These are phyloP conservation scores for Serendipita sp. DNA, from an alignment of 768 basidiomycete species.

Conservation along the genomic window DNA sequence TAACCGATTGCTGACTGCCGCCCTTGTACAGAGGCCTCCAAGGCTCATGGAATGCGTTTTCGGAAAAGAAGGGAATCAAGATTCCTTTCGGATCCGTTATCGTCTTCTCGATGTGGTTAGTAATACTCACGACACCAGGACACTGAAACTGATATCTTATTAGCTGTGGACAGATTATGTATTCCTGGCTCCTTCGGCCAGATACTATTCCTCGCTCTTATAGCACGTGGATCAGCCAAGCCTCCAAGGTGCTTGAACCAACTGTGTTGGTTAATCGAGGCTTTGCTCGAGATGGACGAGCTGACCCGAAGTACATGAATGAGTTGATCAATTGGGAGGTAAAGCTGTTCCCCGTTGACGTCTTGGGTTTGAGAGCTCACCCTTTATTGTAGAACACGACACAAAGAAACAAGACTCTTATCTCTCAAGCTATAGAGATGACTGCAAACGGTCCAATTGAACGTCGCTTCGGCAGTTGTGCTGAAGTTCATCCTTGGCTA, in stretches of 20 bases:
- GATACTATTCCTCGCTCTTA: constrained; percentile 77
- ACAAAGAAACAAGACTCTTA: background rate
- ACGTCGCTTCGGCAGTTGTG: constrained; percentile 25
- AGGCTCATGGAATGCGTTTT: constrained; percentile 70
- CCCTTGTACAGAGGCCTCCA: constrained; percentile 54
- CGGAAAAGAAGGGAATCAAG: constrained; percentile 44
- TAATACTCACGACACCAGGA: background rate
- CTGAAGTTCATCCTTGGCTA: constrained; percentile 60
- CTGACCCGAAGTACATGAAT: constrained; percentile 44
- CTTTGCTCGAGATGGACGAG: constrained; percentile 40
- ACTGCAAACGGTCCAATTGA: background rate
- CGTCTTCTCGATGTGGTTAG: constrained; percentile 61
- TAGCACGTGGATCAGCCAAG: constrained; percentile 53
- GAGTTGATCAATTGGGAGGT: constrained; percentile 35
- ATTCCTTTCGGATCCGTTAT: constrained; percentile 75
- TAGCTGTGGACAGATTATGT: constrained; percentile 78
- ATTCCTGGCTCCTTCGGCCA: constrained; percentile 57
- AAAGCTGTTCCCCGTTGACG: background rate
- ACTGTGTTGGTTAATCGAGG: constrained; percentile 44
- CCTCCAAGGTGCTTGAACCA: constrained; percentile 44
- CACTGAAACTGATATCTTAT: background rate
- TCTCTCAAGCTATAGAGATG: background rate
- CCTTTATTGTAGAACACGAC: background rate
- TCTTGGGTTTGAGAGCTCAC: background rate
- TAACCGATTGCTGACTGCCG: background rate